These are phyloP conservation scores for Rosa persica DNA, from an alignment of 306 rosid species.

Conservation along the genomic window DNA sequence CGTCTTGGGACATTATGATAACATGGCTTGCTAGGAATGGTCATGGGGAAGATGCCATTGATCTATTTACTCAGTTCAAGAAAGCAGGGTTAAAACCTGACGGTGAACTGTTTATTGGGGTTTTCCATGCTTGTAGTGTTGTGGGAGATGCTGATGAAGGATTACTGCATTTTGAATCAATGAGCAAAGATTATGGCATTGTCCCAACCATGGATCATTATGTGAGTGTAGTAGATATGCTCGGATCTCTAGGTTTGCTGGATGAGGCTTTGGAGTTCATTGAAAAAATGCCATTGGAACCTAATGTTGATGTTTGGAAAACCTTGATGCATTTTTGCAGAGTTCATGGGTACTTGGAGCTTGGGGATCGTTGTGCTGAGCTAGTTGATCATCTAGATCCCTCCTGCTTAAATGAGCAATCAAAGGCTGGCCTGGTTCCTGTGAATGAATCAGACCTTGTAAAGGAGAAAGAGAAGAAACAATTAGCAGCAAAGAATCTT, in stretches of 20 bases:
- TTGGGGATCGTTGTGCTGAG: conserved; percentile 76
- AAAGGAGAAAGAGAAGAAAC: conserved; percentile 61
- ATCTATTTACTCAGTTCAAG: conserved; percentile 65
- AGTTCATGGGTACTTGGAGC: conserved; percentile 65
- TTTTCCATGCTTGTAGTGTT: conserved; percentile 58
- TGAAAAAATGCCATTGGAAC: conserved; percentile 66
- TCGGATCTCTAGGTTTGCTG: conserved; percentile 66
- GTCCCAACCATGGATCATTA: conserved; percentile 58
- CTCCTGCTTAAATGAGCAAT: conserved; percentile 54
- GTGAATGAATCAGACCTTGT: conserved; percentile 49
- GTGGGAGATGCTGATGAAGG: conserved; percentile 68
- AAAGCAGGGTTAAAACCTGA: conserved; percentile 62
- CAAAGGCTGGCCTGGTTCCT: conserved; percentile 72
- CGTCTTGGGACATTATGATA: conserved; percentile 83
- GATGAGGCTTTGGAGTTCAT: conserved; percentile 80
- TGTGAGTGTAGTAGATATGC: conserved; percentile 66
- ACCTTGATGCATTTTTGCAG: conserved; percentile 77
- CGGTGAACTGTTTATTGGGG: conserved; percentile 60
- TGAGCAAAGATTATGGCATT: conserved; percentile 65
- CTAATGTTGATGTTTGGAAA: conserved; percentile 62
- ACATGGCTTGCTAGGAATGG: conserved; percentile 65
- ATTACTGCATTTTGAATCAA: conserved; percentile 65
- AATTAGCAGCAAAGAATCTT: conserved; percentile 49
- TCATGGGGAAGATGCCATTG: conserved; percentile 71
- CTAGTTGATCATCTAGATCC: conserved; percentile 64